These are phyloP conservation scores for Penicillium sp. DNA, from an alignment of 2,329 filamentous ascomycete species.

Conservation along the genomic window DNA sequence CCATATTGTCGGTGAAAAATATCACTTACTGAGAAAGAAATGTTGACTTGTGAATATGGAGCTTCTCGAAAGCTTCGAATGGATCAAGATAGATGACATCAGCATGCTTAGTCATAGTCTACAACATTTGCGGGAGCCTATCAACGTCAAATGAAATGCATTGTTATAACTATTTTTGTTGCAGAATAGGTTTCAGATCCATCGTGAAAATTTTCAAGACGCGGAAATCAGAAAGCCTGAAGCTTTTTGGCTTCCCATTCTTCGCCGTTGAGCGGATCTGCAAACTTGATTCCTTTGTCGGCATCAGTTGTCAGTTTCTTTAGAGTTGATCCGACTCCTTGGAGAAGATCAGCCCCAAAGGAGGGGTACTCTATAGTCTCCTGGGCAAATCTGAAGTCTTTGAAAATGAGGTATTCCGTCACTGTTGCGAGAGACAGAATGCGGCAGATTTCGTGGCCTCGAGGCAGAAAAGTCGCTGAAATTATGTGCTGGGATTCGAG, in stretches of 20 bases:
- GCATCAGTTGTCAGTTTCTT: background rate
- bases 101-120: conserved; percentile 3
- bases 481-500: background rate
- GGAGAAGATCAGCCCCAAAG: background rate
- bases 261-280: too few species aligned
- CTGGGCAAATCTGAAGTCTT: background rate
- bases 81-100: background rate
- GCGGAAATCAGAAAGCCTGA: too few species aligned
- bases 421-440: background rate
- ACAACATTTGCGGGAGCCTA: too few species aligned
- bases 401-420: background rate
- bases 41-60: background rate
- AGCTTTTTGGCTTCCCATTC: too few species aligned
- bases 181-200: too few species aligned
- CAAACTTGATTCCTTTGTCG: too few species aligned
- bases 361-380: background rate
- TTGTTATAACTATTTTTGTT: too few species aligned
- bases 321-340: background rate
- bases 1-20: conserved; percentile 19
- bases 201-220: too few species aligned
- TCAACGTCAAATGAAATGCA: too few species aligned
- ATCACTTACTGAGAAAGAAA: background rate
- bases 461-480: background rate
- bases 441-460: background rate
- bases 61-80: background rate